Conservation (phyloP, 192 early-diverging fungal species). For the Spinellus fusiger region DNA sequence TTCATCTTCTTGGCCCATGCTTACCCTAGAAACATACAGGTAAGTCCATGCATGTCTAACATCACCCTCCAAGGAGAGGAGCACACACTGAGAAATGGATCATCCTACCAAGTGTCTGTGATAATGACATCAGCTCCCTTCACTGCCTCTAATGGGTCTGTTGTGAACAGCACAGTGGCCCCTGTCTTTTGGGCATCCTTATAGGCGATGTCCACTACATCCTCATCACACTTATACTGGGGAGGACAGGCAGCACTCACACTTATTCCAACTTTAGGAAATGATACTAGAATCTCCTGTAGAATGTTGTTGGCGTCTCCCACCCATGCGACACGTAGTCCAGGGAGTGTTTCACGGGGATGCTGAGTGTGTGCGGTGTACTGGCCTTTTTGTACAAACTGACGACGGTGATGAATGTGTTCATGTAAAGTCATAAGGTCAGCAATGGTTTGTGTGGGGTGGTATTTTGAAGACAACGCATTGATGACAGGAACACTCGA, state of each 20-base stretch:
- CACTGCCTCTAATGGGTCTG: constrained; percentile 74
- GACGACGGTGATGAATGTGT: constrained; percentile 37
- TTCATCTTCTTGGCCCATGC: constrained; percentile 96
- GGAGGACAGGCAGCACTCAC: constrained; percentile 80
- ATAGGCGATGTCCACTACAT: constrained; percentile 63
- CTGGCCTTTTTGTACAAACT: constrained; percentile 13
- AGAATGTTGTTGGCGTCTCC: constrained; percentile 98
- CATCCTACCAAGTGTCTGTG: constrained; percentile 88
- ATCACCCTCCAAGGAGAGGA: background rate
- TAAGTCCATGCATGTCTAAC: background rate
- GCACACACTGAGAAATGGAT: background rate
- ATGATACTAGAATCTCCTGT: constrained; percentile 81
- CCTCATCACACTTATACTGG: constrained; percentile 69
- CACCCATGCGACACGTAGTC: constrained; percentile 91
- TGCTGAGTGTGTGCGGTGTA: constrained; percentile 44
- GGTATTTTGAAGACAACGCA: constrained; percentile 89
- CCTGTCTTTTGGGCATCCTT: constrained; percentile 51
- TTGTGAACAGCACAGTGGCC: constrained; percentile 47
- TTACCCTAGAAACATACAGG: constrained; percentile 48
- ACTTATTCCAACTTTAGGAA: constrained; percentile 84
- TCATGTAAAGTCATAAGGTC: constrained; percentile 97
- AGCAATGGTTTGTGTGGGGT: constrained; percentile 95
- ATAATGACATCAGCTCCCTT: constrained; percentile 82
- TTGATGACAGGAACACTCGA: constrained; percentile 93
- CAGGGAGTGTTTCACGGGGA: constrained; percentile 52